Evolutionary conservation across 2,329 filamentous ascomycete genomes (phyloP), one percentile per base, ranked within the genome.

Genomic region (Dissoconium aciculare): DNA sequence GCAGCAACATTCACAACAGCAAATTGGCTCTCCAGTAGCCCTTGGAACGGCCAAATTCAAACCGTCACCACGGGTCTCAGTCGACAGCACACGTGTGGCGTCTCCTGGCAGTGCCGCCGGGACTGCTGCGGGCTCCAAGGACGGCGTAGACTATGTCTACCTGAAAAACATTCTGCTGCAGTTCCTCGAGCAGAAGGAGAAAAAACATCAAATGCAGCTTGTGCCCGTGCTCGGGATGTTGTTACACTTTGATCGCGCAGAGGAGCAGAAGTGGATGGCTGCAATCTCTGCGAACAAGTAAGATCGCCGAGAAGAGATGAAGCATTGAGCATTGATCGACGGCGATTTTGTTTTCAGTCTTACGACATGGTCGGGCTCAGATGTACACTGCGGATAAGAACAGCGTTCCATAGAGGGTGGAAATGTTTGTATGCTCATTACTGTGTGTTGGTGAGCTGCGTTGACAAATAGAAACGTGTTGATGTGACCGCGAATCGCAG

Each of bases 181-280:
- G 54, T 87, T 87, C 52, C 54, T 89, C 41, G 78, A 85, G 60
- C 74, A 81, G 43, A 81, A 74, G 58, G 80, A 87, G 50, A 78
- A 75, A 52, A 78, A 71, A 58, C 62, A 81, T 44, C 70, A 82
- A 45, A 66, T 72, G 39, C 78, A 83, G 60, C 63, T 87, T 40
- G 75, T 89, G 33, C 79, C 79, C 1, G 79, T 85, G 17, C 53
- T 89, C 45, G 76, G 75, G 16, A 76, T 79, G 65, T 57, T 87
- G 50, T 58, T 89, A 49, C 71, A 73, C 52, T 83, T 87, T 57
- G 76, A 83, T 57, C 72, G 73, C 74, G 71, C 68, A 44, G 84
- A 93, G 44, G 79, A 89, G 57, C 76, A 89, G 56, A 87, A 82
- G 56, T 92, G 83, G 82, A 71, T 77, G 56, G 69, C 74, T 11